Conservation (phyloP, 2,329 filamentous ascomycete genomes). For the Mollisia scopiformis region DNA sequence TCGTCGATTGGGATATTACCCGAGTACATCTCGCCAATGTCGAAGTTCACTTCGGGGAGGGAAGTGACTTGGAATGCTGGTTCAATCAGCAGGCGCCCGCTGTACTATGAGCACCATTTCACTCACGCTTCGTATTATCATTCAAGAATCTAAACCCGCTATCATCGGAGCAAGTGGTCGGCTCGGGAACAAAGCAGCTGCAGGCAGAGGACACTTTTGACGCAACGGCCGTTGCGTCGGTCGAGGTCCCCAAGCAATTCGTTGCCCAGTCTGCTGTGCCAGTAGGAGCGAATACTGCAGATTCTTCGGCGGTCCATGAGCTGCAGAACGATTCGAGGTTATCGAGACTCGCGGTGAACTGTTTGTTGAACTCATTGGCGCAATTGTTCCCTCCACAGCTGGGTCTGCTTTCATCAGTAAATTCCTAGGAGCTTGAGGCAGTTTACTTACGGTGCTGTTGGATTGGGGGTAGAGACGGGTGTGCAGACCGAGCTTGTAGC, state of each 20-base stretch:
- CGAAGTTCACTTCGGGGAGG: conserved; percentile 28
- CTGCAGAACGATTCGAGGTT: conserved; percentile 11
- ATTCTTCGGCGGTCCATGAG: conserved; percentile 4
- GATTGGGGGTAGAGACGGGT: not conserved
- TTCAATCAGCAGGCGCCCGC: not conserved
- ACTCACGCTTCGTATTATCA: conserved; percentile 13
- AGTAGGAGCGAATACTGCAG: conserved; percentile 2
- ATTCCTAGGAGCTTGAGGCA: not conserved
- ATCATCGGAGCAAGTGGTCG: conserved; percentile 2
- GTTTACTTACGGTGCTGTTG: conserved; percentile 7
- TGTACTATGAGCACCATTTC: not conserved
- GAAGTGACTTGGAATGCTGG: conserved; percentile 26
- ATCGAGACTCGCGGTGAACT: conserved; percentile 10
- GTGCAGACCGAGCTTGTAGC: conserved; percentile 4
- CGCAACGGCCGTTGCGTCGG: conserved; percentile 5
- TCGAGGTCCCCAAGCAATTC: conserved; percentile 7
- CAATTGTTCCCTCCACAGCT: conserved; percentile 13
- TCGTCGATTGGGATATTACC: conserved; percentile 52
- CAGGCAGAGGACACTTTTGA: conserved; percentile 11
- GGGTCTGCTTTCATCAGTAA: not conserved
- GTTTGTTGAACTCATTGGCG: conserved; percentile 13
- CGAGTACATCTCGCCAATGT: conserved; percentile 32
- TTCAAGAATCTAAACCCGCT: conserved; percentile 16
- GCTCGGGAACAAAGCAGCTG: conserved; percentile 9
- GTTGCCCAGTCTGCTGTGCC: conserved; percentile 7